These are phyloP conservation scores for Aspergillus glaucus DNA, from an alignment of 2,329 filamentous ascomycete genomes.

Conservation along the genomic window DNA sequence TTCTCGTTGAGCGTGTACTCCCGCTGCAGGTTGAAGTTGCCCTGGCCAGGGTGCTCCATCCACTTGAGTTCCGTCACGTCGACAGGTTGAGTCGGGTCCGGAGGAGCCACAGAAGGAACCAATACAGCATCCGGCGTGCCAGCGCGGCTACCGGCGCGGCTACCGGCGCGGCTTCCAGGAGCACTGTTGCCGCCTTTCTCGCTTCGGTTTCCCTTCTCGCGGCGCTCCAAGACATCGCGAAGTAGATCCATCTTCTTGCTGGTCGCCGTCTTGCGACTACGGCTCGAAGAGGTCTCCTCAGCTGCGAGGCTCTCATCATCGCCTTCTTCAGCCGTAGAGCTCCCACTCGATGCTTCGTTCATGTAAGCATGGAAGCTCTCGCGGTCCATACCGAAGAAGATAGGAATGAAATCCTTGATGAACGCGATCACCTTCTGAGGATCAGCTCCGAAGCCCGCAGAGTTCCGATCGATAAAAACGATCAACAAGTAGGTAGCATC, in stretches of 20 bases:
- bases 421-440: constrained; percentile 69
- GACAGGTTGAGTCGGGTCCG: constrained; percentile 51
- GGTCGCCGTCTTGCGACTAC: constrained; percentile 56
- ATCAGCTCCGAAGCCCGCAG: constrained; percentile 51
- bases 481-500: constrained; percentile 45
- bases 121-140: constrained; percentile 70
- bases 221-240: constrained; percentile 75
- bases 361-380: constrained; percentile 63
- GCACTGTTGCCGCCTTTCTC: constrained; percentile 70
- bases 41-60: constrained; percentile 56
- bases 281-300: constrained; percentile 64
- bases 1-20: constrained; percentile 69
- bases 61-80: constrained; percentile 47
- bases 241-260: constrained; percentile 72
- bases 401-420: constrained; percentile 67
- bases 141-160: constrained; percentile 65
- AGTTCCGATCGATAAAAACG: constrained; percentile 42
- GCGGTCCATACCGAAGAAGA: constrained; percentile 69
- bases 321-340: constrained; percentile 68
- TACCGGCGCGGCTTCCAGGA: constrained; percentile 51
- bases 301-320: constrained; percentile 63
- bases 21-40: constrained; percentile 55
- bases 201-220: constrained; percentile 61
- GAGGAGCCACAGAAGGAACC: constrained; percentile 27
- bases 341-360: constrained; percentile 62